A percentile compares a stretch with the other conserved stretches of the same genome.
These are phyloP conservation scores for Candida freyschussii DNA, from an alignment of 1,139 yeast species.

Conservation along the genomic window DNA sequence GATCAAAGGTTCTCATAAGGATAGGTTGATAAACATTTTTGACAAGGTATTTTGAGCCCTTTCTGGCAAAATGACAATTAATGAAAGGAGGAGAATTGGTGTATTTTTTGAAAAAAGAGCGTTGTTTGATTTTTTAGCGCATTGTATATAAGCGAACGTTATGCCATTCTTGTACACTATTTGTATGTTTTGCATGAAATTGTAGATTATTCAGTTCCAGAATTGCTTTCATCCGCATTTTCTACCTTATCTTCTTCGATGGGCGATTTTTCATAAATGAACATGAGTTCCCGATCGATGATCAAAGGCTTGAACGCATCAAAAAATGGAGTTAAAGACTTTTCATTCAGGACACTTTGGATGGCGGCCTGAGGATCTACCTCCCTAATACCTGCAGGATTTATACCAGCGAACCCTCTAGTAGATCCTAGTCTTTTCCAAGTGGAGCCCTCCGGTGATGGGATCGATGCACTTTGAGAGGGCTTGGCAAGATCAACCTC, in stretches of 20 bases:
- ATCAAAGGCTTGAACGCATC: constrained; percentile 22
- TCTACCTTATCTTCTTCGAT: constrained; percentile 3
- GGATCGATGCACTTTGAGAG: constrained; percentile 20
- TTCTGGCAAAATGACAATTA: no score
- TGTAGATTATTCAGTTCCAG: background rate
- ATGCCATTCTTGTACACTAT: background rate
- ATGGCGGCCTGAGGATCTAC: constrained; percentile 15
- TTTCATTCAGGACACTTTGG: constrained; percentile 12
- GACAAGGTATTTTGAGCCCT: constrained; percentile 13
- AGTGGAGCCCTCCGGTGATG: constrained; percentile 22
- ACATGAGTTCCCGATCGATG: constrained; percentile 25
- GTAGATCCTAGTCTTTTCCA: constrained; percentile 39
- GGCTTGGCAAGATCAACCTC: constrained; percentile 30
- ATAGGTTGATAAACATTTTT: constrained; percentile 13
- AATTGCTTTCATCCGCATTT: background rate
- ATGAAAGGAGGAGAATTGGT: no score
- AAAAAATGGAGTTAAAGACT: constrained; percentile 14
- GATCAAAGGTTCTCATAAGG: constrained; percentile 56
- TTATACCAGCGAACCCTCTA: constrained; percentile 35
- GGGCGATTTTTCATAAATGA: constrained; percentile 30
- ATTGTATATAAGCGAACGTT: background rate
- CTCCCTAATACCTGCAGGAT: constrained; percentile 21
- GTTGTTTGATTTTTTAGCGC: no score
- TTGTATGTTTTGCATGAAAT: no score
- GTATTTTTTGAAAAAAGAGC: no score